These are phyloP conservation scores for Smallanthus sonchifolius DNA, from an alignment of 129 eudicot genomes.

Conservation along the genomic window DNA sequence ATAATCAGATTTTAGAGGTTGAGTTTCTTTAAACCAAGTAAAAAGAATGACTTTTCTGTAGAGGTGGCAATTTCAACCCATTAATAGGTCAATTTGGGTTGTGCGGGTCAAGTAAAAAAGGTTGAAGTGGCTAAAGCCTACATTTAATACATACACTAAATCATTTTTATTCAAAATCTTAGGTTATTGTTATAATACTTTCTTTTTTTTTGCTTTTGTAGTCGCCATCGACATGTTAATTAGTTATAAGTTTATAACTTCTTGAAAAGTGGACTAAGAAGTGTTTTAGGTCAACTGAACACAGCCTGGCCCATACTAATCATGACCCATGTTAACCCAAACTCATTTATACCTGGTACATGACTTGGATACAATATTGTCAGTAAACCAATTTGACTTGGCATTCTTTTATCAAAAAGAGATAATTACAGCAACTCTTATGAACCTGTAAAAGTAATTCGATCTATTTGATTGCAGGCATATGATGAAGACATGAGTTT, in stretches of 20 bases:
- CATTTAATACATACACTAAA: not conserved
- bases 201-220: not conserved
- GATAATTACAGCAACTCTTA: not conserved
- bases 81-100: not conserved
- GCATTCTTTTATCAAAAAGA: slow-evolving; percentile 1
- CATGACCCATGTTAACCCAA: not conserved
- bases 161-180: not conserved
- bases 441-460: slow-evolving; percentile 8
- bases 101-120: not conserved
- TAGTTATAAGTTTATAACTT: not conserved
- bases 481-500: slow-evolving; percentile 27
- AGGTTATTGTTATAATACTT: not conserved
- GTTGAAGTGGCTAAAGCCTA: not conserved
- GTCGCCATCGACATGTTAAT: not conserved
- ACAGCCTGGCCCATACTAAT: not conserved
- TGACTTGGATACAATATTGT: not conserved
- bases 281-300: not conserved
- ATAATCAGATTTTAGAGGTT: not conserved
- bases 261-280: not conserved
- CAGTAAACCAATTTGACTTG: not conserved
- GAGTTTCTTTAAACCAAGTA: not conserved
- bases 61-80: not conserved
- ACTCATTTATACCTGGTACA: not conserved
- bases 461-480: slow-evolving; percentile 28
- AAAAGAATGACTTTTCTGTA: no score